Percentiles rank a stretch among this genome's conserved stretches.
Evolutionary conservation across 495 filamentous ascomycete species (phyloP).

Genomic region (Penicillium macrosclerotiorum): DNA sequence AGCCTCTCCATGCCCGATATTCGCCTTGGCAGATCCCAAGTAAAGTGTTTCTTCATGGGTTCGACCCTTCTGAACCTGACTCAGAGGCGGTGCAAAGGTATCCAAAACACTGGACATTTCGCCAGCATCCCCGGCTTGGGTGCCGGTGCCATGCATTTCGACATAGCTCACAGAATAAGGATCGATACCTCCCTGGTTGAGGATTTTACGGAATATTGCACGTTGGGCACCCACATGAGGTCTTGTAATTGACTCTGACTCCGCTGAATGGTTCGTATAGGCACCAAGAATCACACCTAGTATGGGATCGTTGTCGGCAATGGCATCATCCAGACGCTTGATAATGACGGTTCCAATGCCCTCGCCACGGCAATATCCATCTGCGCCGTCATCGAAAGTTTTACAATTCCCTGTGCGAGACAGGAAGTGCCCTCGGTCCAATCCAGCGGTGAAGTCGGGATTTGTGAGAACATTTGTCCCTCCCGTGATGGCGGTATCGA

Average conservation of each 20-base stretch:
- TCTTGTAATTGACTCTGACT: constrained; percentile 39
- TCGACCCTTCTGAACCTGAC: neutral
- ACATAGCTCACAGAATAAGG: constrained; percentile 49
- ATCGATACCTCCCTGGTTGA: constrained; percentile 42
- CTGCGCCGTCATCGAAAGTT: constrained; percentile 68
- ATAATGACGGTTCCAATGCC: constrained; percentile 39
- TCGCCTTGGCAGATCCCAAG: constrained; percentile 48
- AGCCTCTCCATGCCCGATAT: constrained; percentile 52
- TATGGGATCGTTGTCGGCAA: constrained; percentile 43
- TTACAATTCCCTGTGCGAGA: constrained; percentile 74
- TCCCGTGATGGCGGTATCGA: constrained; percentile 76
- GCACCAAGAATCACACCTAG: constrained; percentile 34
- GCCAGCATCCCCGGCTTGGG: constrained; percentile 33
- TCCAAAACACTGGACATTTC: constrained; percentile 28
- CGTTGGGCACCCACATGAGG: constrained; percentile 49
- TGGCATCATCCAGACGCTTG: constrained; percentile 44
- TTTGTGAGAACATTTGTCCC: constrained; percentile 77
- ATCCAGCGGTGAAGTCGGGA: constrained; percentile 72
- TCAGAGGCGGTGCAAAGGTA: constrained; percentile 16
- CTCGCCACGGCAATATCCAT: constrained; percentile 74
- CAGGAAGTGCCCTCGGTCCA: constrained; percentile 74
- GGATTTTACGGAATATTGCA: constrained; percentile 40
- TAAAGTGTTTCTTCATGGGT: neutral
- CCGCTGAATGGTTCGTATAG: constrained; percentile 37
- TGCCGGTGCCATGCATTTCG: constrained; percentile 50